Evolutionary conservation across 2,329 filamentous ascomycete species (phyloP), one percentile per base, ranked within the genome.

Genomic region (Canariomyces notabilis): DNA sequence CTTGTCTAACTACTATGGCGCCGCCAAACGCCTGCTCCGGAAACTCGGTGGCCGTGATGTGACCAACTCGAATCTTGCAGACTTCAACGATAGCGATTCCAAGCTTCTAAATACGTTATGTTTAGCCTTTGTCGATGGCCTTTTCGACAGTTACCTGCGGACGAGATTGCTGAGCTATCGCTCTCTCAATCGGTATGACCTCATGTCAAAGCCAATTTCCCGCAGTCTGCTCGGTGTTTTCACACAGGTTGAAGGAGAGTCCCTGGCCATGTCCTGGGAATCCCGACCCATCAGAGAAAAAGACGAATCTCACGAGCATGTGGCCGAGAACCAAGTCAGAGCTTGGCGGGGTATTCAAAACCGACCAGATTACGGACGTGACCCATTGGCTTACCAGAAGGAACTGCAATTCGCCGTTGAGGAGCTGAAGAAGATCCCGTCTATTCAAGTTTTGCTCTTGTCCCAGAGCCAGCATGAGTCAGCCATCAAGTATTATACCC

Each of bases 191-290:
- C 68, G 69, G 22, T 60, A 59, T 12, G 50, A 60, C 7, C 41
- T 50, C 1, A 44, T 58, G 0, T 57, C 59, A 2, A 42, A 52
- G 2, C 54, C 62, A 5, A 62, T 61, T 40, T 61, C 67, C 46
- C 72, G 75, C 32, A 76, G 77, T 3, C 69, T 83, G 1, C 62
- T 67, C n/a, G 76, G 77, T 0, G 69, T 79, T 2, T 72, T 67
- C 49, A 71, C 65, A 12, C 76, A 82, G 52, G 61, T 72, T 2
- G 79, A 83, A 55, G 79, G 79, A 6, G 79, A 83, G 56, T 64
- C 66, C 16, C 59, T 80, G 18, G 64, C 74, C 1, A 67, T 74
- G 58, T 57, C 67, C 2, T 78, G 70, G 69, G 69, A 74, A 16
- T 58, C 51, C 19, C 61, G 67, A 39, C 34, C 62, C 4, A 50